phyloP scores from a whole-genome alignment of 1,139 yeast species.

The Yamadazyma friedrichii region DNA sequence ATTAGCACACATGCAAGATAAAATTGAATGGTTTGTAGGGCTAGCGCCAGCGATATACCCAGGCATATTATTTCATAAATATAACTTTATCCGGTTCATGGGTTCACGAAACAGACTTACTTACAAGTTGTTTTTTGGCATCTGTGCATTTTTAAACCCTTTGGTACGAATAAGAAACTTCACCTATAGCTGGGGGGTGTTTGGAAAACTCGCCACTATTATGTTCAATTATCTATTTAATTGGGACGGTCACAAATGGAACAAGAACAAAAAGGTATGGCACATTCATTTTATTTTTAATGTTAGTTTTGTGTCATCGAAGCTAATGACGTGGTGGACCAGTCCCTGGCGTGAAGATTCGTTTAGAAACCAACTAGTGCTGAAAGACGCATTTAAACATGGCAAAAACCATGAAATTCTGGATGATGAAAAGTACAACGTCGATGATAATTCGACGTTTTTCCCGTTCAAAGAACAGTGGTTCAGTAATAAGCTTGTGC shows the following conservation, averaged over 20 bases:
- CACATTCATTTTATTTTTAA: conserved; percentile 78
- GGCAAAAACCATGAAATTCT: conserved; percentile 25
- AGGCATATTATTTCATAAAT: conserved; percentile 63
- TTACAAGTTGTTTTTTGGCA: conserved; percentile 56
- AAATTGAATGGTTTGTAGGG: conserved; percentile 67
- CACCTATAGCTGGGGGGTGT: conserved; percentile 47
- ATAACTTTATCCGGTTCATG: conserved; percentile 58
- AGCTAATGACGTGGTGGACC: conserved; percentile 90
- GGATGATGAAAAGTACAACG: conserved; percentile 15
- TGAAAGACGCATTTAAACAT: conserved; percentile 28
- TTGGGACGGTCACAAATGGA: conserved; percentile 83
- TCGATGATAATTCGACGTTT: conserved; percentile 51
- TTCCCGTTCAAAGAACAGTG: conserved; percentile 52
- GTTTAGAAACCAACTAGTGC: conserved; percentile 39
- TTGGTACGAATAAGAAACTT: conserved; percentile 50
- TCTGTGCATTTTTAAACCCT: conserved; percentile 57
- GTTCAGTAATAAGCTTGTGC: conserved; percentile 53
- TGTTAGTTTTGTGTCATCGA: conserved; percentile 79
- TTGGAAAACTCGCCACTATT: conserved; percentile 64
- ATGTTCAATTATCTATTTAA: conserved; percentile 84
- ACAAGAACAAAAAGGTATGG: conserved; percentile 53
- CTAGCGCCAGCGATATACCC: conserved; percentile 91
- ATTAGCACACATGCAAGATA: conserved; percentile 34
- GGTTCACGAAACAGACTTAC: conserved; percentile 34
- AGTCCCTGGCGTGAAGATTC: conserved; percentile 46